Percentiles rank a stretch among this genome's conserved stretches.
Evolutionary conservation across 345 rosid species (phyloP).

Genomic region (Arabidopsis suecica): DNA sequence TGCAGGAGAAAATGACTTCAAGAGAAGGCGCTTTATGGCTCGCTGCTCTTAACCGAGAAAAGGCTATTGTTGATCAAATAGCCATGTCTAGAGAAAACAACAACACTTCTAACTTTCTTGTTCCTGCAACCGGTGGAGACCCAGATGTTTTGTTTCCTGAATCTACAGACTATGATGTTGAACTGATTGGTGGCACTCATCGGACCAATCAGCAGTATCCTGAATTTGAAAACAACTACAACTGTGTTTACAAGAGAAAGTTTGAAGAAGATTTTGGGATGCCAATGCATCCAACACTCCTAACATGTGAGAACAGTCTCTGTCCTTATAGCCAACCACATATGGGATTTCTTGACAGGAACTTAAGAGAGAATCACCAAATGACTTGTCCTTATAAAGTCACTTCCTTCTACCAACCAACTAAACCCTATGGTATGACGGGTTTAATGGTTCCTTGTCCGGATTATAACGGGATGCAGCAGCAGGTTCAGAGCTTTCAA

Average conservation of each 20-base stretch:
- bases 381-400: slow-evolving; percentile 59
- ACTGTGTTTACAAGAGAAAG: slow-evolving; percentile 69
- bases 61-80: slow-evolving; percentile 55
- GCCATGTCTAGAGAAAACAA: slow-evolving; percentile 52
- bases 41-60: slow-evolving; percentile 81
- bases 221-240: slow-evolving; percentile 51
- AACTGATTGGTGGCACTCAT: slow-evolving; percentile 54
- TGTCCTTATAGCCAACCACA: slow-evolving; percentile 72
- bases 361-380: slow-evolving; percentile 79
- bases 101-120: background rate
- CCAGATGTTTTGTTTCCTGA: slow-evolving; percentile 58
- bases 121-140: background rate
- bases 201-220: slow-evolving; percentile 38
- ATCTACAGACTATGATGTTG: slow-evolving; percentile 79
- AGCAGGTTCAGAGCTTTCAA: slow-evolving; percentile 19
- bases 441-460: slow-evolving; percentile 20
- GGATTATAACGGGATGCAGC: slow-evolving; percentile 20
- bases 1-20: slow-evolving; percentile 96
- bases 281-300: slow-evolving; percentile 56
- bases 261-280: slow-evolving; percentile 52
- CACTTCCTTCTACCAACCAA: slow-evolving; percentile 38
- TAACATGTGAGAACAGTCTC: slow-evolving; percentile 66
- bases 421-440: slow-evolving; percentile 12
- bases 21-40: slow-evolving; percentile 94
- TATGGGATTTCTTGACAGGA: slow-evolving; percentile 73